Evolutionary conservation across 148 eudicot species (phyloP).

Genomic region (Cornus florida): DNA sequence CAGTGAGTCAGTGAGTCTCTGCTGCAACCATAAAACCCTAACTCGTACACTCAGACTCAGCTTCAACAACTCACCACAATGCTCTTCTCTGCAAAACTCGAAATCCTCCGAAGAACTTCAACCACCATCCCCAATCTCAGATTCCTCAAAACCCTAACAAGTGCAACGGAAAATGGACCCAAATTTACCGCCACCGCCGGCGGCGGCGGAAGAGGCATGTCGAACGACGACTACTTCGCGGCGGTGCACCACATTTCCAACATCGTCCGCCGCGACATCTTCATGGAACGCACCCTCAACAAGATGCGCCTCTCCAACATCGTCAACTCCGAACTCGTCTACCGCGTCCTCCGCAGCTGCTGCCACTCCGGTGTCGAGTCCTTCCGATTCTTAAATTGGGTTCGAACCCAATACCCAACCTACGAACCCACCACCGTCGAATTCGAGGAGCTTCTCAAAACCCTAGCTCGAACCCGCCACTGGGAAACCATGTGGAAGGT

Average conservation of each 20-base stretch:
- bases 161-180: neutral
- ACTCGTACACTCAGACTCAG: too few species aligned
- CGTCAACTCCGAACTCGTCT: conserved; percentile 70
- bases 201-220: conserved; percentile 13
- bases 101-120: neutral
- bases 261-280: conserved; percentile 83
- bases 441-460: conserved; percentile 72
- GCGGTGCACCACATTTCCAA: conserved; percentile 86
- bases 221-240: conserved; percentile 82
- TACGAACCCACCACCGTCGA: conserved; percentile 78
- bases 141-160: neutral
- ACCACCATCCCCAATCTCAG: neutral
- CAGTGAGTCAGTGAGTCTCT: too few species aligned
- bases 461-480: conserved; percentile 59
- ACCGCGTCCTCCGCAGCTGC: conserved; percentile 79
- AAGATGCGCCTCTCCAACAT: conserved; percentile 49
- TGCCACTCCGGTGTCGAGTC: conserved; percentile 54
- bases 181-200: neutral
- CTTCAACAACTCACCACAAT: neutral
- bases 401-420: conserved; percentile 51
- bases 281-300: conserved; percentile 85
- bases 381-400: conserved; percentile 94
- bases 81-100: conserved; percentile 11
- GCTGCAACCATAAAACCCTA: too few species aligned
- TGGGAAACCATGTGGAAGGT: conserved; percentile 99